Base-by-base conservation (phyloP, 257 asterid species). In the Linaria vulgaris region DNA sequence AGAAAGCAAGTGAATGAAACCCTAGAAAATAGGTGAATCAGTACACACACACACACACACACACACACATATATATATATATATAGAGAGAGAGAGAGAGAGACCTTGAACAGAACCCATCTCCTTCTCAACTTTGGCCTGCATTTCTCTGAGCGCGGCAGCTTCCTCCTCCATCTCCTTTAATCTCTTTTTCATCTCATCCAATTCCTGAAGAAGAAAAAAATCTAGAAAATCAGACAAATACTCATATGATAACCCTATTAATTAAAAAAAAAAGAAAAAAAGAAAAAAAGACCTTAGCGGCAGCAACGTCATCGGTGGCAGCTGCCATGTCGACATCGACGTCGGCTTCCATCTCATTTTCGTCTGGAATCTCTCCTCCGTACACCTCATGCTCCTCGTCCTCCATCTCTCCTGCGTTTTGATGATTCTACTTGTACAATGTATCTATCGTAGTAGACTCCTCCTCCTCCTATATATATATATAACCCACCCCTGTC, bases 121-220 rank as follows among this genome's bases (percentile, higher is more conserved):
- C 81, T 80, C 87, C 77, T 83, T 83, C 79, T 83, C 86, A 63
- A 83, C 90, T 64, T 83, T 78, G 19, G 90, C 82, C 73, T 83
- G 86, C 90, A 83, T 80, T 46, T 83, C 86, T 30, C 87, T 78
- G 61, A 83, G 87, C 47, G 87, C 87, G 43, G 85, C 82, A 3
- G 90, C 87, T 72, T 83, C 85, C 66, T 83, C 90, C 64, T 83
- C 90, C 85, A 81, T 84, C 69, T 84, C 88, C 80, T 81, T 84
- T 68, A 84, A 68, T 15, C 87, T 78, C 76, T 81, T 81, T 74
- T 84, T 84, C 91, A 84, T 84, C 83, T 79, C 91, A 75, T 84
- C 83, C 83, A 81, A 68, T 66, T 84, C 91, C 88, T 84, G 60
- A 58, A 43, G 43, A 54, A 49, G 60, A 58, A 43, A 48, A 54